Base-by-base conservation (phyloP, 495 filamentous ascomycete genomes). In the Hypoxylon fuscum region DNA sequence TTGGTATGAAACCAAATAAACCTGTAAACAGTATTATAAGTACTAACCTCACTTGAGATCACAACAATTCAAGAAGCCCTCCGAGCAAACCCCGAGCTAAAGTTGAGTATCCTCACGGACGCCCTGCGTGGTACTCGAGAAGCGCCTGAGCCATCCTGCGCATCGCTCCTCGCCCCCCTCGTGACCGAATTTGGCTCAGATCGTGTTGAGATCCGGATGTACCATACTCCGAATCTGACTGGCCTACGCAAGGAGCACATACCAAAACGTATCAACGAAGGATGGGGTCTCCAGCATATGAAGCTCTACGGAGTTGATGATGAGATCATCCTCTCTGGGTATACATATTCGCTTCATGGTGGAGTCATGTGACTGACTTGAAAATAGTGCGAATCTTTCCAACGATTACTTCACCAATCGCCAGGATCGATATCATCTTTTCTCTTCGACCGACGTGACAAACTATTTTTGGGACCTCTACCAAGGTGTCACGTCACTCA, bases 211-310 rank as follows among this genome's bases (percentile, higher is more conserved):
- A 86, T 99, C 60, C 88, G 93, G 45, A 93, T 98, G 92, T 98
- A 93, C 73, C 95, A 99, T 75, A 98, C 96, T 1, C 96, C 95
- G 1, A 99, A 98, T 64, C 76, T 99, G 23, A 97, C 90, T 0
- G 96, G 95, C 0, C 61, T 93, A 40, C 84, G 87, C 42, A 98
- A 98, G 79, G 86, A 85, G 64, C 72, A 90, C 63, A 83, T 98
- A 38, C 95, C 95, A 2, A 88, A 86, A 61, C 84, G 95, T 8
- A 92, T 98, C 69, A 99, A 99, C 66, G 95, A 99, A 72, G 95
- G 95, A 31, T 99, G 95, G 94, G 95, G 95, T 11, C 76, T 99
- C 38, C 95, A 99, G 70, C 95, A 99, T 70, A 99, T 99, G 92
- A 99, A 99, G 81, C 82, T 99, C 0, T 99, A 99, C 64, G 95